A percentile compares a stretch with the other conserved stretches of the same genome.
These are phyloP conservation scores for Aschersonia sp. DNA, from an alignment of 2,329 filamentous ascomycete species.

Conservation along the genomic window DNA sequence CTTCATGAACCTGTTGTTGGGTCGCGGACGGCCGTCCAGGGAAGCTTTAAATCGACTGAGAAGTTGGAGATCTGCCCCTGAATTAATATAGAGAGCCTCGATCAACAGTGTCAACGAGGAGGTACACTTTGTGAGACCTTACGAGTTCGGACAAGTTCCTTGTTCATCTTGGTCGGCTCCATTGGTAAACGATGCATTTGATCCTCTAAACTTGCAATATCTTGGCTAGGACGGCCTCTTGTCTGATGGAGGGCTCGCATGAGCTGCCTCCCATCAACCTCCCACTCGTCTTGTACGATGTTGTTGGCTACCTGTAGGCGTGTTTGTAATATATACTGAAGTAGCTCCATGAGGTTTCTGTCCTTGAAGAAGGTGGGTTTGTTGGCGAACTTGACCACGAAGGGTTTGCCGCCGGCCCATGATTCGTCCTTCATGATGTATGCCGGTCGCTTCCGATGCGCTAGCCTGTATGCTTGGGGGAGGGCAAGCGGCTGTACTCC, in stretches of 20 bases:
- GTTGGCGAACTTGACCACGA: slow-evolving; percentile 11
- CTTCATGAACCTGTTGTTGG: slow-evolving; percentile 28
- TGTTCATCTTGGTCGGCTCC: slow-evolving; percentile 25
- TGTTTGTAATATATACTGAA: slow-evolving; percentile 15
- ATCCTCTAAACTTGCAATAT: slow-evolving; percentile 15
- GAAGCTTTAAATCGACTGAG: slow-evolving; percentile 35
- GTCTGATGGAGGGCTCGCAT: slow-evolving; percentile 9
- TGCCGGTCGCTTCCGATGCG: slow-evolving; percentile 1
- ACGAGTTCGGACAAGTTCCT: slow-evolving; percentile 34
- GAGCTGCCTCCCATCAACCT: slow-evolving; percentile 12
- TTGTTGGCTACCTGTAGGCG: slow-evolving; percentile 15
- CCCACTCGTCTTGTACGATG: slow-evolving; percentile 16
- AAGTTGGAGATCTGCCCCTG: slow-evolving; percentile 26
- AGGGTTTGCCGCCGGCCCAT: slow-evolving; percentile 7
- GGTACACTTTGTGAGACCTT: slow-evolving; percentile 2
- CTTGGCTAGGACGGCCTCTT: slow-evolving; percentile 5
- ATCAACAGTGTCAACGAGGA: background rate
- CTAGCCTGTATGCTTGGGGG: slow-evolving; percentile 2
- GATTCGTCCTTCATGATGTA: slow-evolving; percentile 5
- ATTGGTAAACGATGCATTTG: slow-evolving; percentile 26
- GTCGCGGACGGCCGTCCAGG: slow-evolving; percentile 31
- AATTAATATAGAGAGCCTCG: background rate
- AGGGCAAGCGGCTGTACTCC: slow-evolving; percentile 2
- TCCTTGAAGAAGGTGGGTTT: slow-evolving; percentile 11
- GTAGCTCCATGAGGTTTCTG: slow-evolving; percentile 13